Percentiles rank a stretch among this genome's conserved stretches.
These are phyloP conservation scores for Nicotiana undulata DNA, from an alignment of 257 asterid genomes.

Conservation along the genomic window DNA sequence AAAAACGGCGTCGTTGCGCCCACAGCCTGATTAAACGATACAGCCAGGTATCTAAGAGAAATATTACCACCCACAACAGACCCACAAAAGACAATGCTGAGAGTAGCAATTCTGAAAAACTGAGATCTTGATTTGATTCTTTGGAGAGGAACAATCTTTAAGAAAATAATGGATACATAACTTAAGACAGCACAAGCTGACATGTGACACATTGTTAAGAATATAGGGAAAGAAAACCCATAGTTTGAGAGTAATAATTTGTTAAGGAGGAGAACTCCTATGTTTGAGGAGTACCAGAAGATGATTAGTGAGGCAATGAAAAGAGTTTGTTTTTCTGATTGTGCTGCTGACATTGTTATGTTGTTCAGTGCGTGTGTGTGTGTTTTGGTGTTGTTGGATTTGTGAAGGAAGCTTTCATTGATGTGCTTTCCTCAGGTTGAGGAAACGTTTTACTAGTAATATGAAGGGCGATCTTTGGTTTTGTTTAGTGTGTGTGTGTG, in stretches of 20 bases:
- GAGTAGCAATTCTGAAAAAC: constrained; percentile 25
- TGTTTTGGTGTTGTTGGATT: not conserved
- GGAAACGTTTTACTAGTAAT: no score
- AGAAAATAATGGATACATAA: constrained; percentile 27
- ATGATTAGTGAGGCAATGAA: not conserved
- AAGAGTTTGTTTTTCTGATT: constrained; percentile 4
- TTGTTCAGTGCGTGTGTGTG: not conserved
- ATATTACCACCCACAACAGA: constrained; percentile 34
- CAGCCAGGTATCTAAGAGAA: constrained; percentile 26
- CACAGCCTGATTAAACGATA: constrained; percentile 29
- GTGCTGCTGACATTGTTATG: not conserved
- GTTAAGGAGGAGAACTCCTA: constrained; percentile 32
- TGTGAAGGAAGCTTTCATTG: not conserved
- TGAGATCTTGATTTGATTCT: constrained; percentile 27
- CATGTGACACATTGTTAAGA: constrained; percentile 38
- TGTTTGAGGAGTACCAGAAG: constrained; percentile 28
- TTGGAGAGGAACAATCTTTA: constrained; percentile 31
- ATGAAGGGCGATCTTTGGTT: no score
- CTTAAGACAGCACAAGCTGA: constrained; percentile 29
- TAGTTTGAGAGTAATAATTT: constrained; percentile 28
- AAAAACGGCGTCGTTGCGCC: constrained; percentile 38
- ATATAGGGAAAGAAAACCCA: constrained; percentile 29
- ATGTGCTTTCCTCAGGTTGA: no score
- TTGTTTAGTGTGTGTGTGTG: no score
- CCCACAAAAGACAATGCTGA: constrained; percentile 26